Base-by-base conservation (phyloP, 1,284 basidiomycete species). In the Moniliella sp. region DNA sequence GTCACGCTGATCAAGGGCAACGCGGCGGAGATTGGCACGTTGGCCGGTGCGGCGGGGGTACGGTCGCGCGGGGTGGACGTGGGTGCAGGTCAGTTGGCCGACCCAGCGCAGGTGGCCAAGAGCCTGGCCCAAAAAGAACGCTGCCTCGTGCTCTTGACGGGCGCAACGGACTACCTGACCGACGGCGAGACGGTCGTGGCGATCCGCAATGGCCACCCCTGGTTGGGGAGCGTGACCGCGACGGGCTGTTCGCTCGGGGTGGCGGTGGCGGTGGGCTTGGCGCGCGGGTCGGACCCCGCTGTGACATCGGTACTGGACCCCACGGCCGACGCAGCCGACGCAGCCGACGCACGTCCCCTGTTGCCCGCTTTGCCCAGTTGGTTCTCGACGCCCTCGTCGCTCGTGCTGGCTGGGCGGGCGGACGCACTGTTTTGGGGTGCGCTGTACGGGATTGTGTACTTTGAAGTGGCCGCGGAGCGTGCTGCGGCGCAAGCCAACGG, bases 1-100 rank as follows among this genome's bases (percentile, higher is more conserved):
- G 73, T 78, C 11, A 77, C 76, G 12, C 75, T 91, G 12, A 83
- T 94, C 64, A 94, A 94, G 62, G 88, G 86, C 4, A 94, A 94
- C 54, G 78, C 82, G 0, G 83, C 73, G 13, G 88, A 94, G 61
- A 74, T 94, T 14, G 80, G 73, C 0, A 68, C 76, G 0, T 26
- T 30, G 15, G 71, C 75, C 1, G 70, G 75, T 11, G 76, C 75
- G 28, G 25, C 23, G 3, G 38, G 76, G 72, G 79, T 82, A 3
- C 61, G 68, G 42, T 69, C 76, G n/a, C 74, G 73, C 53, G 86
- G 88, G 1, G 86, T 94, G 2, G 88, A 94, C 61, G 78, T 75
- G 31, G 67, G 76, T 10, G 79, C 81, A 0, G 56, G 63, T 7
- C 75, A 74, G 1, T 82, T 93, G 58, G 65, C 69, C 30, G 70